Evolutionary conservation across 2,329 filamentous ascomycete genomes (phyloP), one percentile per base, ranked within the genome.

Genomic region (Diaporthe nobilis): DNA sequence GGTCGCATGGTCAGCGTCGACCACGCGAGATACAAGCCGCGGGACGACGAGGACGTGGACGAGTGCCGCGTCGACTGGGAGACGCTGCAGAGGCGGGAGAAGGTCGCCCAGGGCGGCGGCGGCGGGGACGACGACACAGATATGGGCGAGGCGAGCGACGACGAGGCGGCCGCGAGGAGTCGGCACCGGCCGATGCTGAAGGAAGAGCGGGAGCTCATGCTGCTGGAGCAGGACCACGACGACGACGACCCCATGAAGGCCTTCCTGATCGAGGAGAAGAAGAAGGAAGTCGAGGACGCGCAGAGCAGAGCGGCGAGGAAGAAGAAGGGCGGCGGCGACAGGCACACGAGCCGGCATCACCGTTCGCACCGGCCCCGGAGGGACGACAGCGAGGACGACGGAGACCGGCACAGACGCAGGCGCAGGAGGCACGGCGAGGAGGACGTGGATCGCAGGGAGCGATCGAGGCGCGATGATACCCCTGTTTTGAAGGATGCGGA

Each of bases 161-260:
- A 86, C 71, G 82, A 86, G 77, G 84, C 85, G 78, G 84, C 83
- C 65, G 80, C 84, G 78, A 82, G 85, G 75, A 82, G 81, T 75
- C 83, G 82, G 28, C 74, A 73, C 71, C 86, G 94, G 75, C 93
- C 93, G 2, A 84, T 94, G 86, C 84, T 98, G 15, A 93, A 92
- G 77, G 96, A 98, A 82, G 96, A 98, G 85, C 87, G 88, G 73
- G 96, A 98, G 82, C 85, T 98, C 68, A 91, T 91, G 70, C 89
- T 92, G 60, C 83, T 98, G 74, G 91, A 97, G 71, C 87, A 90
- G 72, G 92, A 96, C 22, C 94, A 97, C 78, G 97, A 98, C 78
- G 96, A 98, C 34, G 96, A 98, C 77, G 97, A 99, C 83, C 97
- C 97, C 0, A 99, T 99, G 97, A 98, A 98, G 85, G 92, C 91